Percentiles rank a stretch among this genome's conserved stretches.
phyloP scores from a whole-genome alignment of 2,329 filamentous ascomycete genomes.

The Claviceps sp. region DNA sequence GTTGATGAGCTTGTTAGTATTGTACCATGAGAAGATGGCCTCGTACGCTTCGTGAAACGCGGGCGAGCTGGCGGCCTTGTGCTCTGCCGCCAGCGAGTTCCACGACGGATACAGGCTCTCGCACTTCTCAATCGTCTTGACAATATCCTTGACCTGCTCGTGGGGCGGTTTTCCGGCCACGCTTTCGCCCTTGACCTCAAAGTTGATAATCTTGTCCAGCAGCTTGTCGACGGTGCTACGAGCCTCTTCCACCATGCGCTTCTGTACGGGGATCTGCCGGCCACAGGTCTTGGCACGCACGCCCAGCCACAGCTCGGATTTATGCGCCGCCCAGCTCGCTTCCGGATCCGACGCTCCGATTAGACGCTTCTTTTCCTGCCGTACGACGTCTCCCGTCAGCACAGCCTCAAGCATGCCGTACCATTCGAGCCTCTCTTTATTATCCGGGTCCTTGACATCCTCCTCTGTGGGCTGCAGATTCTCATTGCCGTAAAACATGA shows the following conservation, averaged over 20 bases:
- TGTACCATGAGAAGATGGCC: slow-evolving; percentile 89
- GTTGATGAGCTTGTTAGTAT: slow-evolving; percentile 92
- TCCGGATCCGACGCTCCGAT: slow-evolving; percentile 59
- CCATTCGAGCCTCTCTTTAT: slow-evolving; percentile 88
- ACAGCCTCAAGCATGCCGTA: slow-evolving; percentile 96
- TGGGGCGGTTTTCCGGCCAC: slow-evolving; percentile 80
- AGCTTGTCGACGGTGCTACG: slow-evolving; percentile 58
- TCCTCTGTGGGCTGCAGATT: slow-evolving; percentile 79
- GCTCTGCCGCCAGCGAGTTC: slow-evolving; percentile 56
- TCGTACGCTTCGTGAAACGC: slow-evolving; percentile 74
- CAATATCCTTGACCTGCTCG: slow-evolving; percentile 80
- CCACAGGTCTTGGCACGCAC: slow-evolving; percentile 75
- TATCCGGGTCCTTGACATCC: slow-evolving; percentile 76
- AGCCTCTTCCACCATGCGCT: slow-evolving; percentile 76
- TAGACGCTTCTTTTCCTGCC: slow-evolving; percentile 92
- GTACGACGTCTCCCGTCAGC: slow-evolving; percentile 88
- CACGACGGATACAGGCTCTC: slow-evolving; percentile 77
- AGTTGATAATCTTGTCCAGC: slow-evolving; percentile 81
- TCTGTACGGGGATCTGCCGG: slow-evolving; percentile 69
- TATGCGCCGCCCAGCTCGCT: slow-evolving; percentile 50
- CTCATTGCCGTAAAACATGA: slow-evolving; percentile 86
- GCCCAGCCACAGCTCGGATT: slow-evolving; percentile 76
- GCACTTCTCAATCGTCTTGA: slow-evolving; percentile 80
- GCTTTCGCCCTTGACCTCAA: slow-evolving; percentile 85
- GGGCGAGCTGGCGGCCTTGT: slow-evolving; percentile 63